A percentile compares a stretch with the other conserved stretches of the same genome.
Conservation (phyloP, 164 flowering plant species). For the Chimonanthus praecox region DNA sequence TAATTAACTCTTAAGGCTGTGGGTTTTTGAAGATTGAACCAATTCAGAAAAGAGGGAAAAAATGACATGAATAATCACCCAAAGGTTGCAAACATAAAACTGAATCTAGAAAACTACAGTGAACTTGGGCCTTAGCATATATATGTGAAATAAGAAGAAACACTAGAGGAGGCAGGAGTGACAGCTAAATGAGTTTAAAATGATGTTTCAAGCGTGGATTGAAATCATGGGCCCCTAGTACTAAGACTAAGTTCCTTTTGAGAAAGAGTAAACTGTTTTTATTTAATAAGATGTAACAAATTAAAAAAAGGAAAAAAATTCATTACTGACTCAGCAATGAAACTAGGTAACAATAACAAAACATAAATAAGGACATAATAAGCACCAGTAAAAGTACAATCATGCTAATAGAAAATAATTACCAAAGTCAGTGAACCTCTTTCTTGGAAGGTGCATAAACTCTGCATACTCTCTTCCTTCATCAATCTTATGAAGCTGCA, state of each 20-base stretch:
- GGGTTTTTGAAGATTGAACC: too few species aligned
- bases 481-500: conserved; percentile 81
- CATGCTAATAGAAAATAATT: not conserved
- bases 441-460: conserved; percentile 77
- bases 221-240: too few species aligned
- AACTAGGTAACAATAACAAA: not conserved
- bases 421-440: conserved; percentile 85
- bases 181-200: not conserved
- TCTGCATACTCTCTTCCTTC: conserved; percentile 92
- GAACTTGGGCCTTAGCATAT: not conserved
- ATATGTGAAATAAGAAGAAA: not conserved
- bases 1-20: too few species aligned
- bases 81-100: not conserved
- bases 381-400: not conserved
- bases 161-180: not conserved
- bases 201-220: not conserved
- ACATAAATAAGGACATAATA: not conserved
- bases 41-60: too few species aligned
- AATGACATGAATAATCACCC: not conserved
- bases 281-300: not conserved
- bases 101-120: not conserved
- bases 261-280: too few species aligned
- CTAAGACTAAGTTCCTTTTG: not conserved
- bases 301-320: not conserved
- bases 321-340: not conserved